These are phyloP conservation scores for Metschnikowia lochheadii DNA, from an alignment of 805 yeast genomes.

Conservation along the genomic window DNA sequence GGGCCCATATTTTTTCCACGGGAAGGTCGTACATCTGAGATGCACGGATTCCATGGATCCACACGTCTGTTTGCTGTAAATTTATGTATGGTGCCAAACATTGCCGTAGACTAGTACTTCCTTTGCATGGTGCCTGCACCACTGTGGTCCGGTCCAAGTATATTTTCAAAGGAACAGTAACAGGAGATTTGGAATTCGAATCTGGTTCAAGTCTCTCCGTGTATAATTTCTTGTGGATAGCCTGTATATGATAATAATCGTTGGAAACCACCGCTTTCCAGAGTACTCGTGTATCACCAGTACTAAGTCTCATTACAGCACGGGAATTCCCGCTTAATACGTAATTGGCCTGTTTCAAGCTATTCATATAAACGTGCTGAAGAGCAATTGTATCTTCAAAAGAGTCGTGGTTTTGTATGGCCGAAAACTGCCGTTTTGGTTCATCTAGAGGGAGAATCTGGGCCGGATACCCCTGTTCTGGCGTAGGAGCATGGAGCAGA, in stretches of 20 bases:
- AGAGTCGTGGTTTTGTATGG: no score
- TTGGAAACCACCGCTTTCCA: slow-evolving; percentile 49
- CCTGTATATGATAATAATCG: slow-evolving; percentile 26
- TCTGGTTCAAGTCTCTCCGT: neutral
- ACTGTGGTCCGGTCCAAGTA: slow-evolving; percentile 32
- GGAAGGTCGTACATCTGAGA: slow-evolving; percentile 15
- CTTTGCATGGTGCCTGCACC: slow-evolving; percentile 27
- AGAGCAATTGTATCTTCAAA: slow-evolving; percentile 14
- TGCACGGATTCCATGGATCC: slow-evolving; percentile 32
- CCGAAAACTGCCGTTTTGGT: neutral
- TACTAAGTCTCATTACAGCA: slow-evolving; percentile 72
- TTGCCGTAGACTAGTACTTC: slow-evolving; percentile 14
- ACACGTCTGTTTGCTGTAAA: slow-evolving; percentile 13
- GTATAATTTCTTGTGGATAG: slow-evolving; percentile 23
- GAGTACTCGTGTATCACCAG: slow-evolving; percentile 51
- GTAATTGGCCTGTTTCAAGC: slow-evolving; percentile 76
- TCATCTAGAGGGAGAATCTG: slow-evolving; percentile 28
- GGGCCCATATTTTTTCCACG: slow-evolving; percentile 29
- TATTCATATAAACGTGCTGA: slow-evolving; percentile 64
- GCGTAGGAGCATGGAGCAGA: slow-evolving; percentile 14
- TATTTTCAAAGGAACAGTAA: slow-evolving; percentile 44
- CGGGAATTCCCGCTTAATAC: slow-evolving; percentile 75
- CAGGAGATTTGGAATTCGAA: no score
- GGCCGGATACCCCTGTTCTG: slow-evolving; percentile 24
- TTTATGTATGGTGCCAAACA: slow-evolving; percentile 15